phyloP scores from a whole-genome alignment of 495 filamentous ascomycete genomes.

The Annulohypoxylon moriforme region DNA sequence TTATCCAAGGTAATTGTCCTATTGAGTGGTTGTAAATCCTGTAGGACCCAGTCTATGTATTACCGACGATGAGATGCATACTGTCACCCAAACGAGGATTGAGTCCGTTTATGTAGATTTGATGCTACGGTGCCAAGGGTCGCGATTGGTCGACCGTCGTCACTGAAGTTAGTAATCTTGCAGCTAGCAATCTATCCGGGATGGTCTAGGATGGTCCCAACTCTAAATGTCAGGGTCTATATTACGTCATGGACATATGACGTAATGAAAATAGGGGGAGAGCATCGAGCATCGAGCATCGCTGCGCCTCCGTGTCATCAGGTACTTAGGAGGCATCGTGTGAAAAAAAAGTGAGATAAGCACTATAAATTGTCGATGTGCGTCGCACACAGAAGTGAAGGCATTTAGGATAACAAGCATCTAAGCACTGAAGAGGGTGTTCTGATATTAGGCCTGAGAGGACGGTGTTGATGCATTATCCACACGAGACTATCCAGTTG shows the following conservation, averaged over 20 bases:
- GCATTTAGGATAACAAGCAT: not conserved
- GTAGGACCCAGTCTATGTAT: not conserved
- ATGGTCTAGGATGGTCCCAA: not conserved
- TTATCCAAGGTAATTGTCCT: not conserved
- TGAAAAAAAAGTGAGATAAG: not conserved
- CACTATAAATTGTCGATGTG: not conserved
- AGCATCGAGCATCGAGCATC: not conserved
- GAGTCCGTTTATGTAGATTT: conserved; percentile 7
- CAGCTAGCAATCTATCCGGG: conserved; percentile 10
- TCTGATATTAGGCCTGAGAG: not conserved
- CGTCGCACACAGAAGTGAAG: not conserved
- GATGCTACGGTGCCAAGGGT: conserved; percentile 4
- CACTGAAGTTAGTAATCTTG: conserved; percentile 18
- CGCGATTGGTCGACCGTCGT: conserved; percentile 11
- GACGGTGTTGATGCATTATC: conserved; percentile 9
- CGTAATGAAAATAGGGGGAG: conserved; percentile 28
- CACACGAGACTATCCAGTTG: conserved; percentile 3
- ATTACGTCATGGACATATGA: conserved; percentile 40
- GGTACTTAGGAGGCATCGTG: not conserved
- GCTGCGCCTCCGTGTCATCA: not conserved
- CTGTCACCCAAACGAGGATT: not conserved
- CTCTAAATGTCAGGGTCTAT: conserved; percentile 8
- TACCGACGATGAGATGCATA: not conserved
- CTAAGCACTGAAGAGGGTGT: not conserved
- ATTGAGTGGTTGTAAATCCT: not conserved